A percentile compares a stretch with the other conserved stretches of the same genome.
phyloP scores from a whole-genome alignment of 2,329 filamentous ascomycete species.

The Sphaerulina vaccinii region DNA sequence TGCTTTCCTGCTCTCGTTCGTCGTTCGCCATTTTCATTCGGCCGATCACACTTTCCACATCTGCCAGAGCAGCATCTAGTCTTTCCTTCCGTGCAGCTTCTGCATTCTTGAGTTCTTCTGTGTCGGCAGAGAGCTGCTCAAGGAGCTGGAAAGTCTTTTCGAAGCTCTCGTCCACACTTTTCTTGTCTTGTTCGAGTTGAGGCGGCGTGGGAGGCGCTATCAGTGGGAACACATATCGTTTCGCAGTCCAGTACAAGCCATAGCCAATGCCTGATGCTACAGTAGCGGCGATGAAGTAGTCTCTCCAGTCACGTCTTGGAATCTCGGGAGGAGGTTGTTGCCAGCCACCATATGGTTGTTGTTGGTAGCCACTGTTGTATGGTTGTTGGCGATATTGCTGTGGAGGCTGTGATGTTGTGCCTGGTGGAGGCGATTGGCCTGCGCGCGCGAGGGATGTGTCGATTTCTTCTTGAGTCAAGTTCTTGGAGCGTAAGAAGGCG shows the following conservation, averaged over 20 bases:
- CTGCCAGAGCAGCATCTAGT: slow-evolving; percentile 75
- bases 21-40: slow-evolving; percentile 80
- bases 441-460: slow-evolving; percentile 76
- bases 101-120: slow-evolving; percentile 78
- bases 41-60: slow-evolving; percentile 78
- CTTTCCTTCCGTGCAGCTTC: slow-evolving; percentile 82
- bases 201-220: slow-evolving; percentile 92
- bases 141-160: slow-evolving; percentile 86
- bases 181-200: slow-evolving; percentile 91
- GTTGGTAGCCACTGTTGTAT: slow-evolving; percentile 40
- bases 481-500: slow-evolving; percentile 92
- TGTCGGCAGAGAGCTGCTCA: slow-evolving; percentile 89
- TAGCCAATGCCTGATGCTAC: slow-evolving; percentile 88
- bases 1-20: slow-evolving; percentile 81
- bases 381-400: slow-evolving; percentile 33
- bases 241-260: slow-evolving; percentile 81
- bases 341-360: slow-evolving; percentile 44
- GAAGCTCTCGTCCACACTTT: slow-evolving; percentile 88
- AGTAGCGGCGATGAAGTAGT: slow-evolving; percentile 99
- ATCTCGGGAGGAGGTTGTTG: slow-evolving; percentile 53
- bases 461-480: slow-evolving; percentile 94
- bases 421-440: slow-evolving; percentile 54
- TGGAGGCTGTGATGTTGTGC: slow-evolving; percentile 49
- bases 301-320: slow-evolving; percentile 88
- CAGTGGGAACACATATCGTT: slow-evolving; percentile 88